These are phyloP conservation scores for Peronospora farinosa DNA, from an alignment of 352 stramenopile genomes.

Conservation along the genomic window DNA sequence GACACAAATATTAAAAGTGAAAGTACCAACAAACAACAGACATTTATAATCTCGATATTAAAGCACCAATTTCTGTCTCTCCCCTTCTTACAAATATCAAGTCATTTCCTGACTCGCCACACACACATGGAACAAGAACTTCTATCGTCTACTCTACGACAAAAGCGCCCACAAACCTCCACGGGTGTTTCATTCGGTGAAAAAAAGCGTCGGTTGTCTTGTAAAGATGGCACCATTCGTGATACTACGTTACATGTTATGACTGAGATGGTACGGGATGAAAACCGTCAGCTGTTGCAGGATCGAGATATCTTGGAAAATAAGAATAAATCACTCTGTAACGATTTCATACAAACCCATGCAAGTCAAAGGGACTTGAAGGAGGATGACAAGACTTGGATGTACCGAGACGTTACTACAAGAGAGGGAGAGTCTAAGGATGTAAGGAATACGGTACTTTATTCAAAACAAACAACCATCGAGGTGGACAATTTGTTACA, in stretches of 20 bases:
- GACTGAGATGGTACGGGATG: conserved; percentile 31
- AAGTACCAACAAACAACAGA: no score
- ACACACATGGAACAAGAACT: not conserved
- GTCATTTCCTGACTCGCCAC: not conserved
- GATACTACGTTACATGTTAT: conserved; percentile 34
- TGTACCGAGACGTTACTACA: conserved; percentile 27
- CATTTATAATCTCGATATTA: no score
- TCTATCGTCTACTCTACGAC: not conserved
- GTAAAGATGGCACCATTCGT: conserved; percentile 13
- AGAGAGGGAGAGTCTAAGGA: conserved; percentile 5
- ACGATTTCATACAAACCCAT: conserved; percentile 16
- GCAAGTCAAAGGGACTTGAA: conserved; percentile 24
- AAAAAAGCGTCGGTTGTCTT: conserved; percentile 8
- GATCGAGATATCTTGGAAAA: conserved; percentile 15
- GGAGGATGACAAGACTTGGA: conserved; percentile 29
- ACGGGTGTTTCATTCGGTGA: not conserved
- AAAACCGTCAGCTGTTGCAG: conserved; percentile 34
- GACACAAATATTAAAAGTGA: no score
- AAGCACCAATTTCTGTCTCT: not conserved
- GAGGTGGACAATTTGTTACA: conserved; percentile 37
- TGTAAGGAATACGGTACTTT: not conserved
- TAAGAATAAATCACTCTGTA: conserved; percentile 12
- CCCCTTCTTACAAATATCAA: not conserved
- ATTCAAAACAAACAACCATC: conserved; percentile 10
- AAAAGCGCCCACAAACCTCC: conserved; percentile 7